Evolutionary conservation across 2,329 filamentous ascomycete genomes (phyloP).

Genomic region (Phoma sp.): DNA sequence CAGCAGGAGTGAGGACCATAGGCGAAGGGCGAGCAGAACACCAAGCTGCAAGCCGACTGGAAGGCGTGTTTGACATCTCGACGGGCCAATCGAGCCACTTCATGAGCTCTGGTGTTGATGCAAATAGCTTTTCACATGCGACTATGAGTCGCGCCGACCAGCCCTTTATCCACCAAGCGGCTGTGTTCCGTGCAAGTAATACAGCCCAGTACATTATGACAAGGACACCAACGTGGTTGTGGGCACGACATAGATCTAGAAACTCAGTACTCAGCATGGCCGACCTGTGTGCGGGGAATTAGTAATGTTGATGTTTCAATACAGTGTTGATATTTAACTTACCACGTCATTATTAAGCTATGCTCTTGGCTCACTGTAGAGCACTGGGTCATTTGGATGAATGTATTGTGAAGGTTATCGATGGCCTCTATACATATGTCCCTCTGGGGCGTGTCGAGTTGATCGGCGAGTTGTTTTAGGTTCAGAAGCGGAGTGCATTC

Average conservation of each 20-base stretch:
- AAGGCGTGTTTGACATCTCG: constrained; percentile 19
- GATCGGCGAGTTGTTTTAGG: constrained; percentile 4
- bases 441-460: constrained; percentile 25
- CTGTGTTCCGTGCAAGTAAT: constrained; percentile 25
- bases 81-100: constrained; percentile 40
- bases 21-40: constrained; percentile 1
- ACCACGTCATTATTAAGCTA: constrained; percentile 15
- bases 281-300: not conserved
- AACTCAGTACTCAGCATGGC: constrained; percentile 3
- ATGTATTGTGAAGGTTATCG: constrained; percentile 30
- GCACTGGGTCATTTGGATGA: constrained; percentile 5
- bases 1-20: constrained; percentile 1
- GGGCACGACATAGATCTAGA: constrained; percentile 12
- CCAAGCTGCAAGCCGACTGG: not conserved
- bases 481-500: constrained; percentile 5
- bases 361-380: constrained; percentile 2
- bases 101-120: constrained; percentile 33
- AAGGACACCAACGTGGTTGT: constrained; percentile 37
- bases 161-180: constrained; percentile 35
- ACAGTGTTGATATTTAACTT: not conserved
- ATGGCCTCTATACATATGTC: constrained; percentile 33
- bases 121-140: constrained; percentile 32
- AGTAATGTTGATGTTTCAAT: not conserved
- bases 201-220: constrained; percentile 38
- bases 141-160: constrained; percentile 36